A percentile compares a stretch with the other conserved stretches of the same genome.
These are phyloP conservation scores for Macrophomina phaseolina DNA, from an alignment of 2,329 filamentous ascomycete species.

Conservation along the genomic window DNA sequence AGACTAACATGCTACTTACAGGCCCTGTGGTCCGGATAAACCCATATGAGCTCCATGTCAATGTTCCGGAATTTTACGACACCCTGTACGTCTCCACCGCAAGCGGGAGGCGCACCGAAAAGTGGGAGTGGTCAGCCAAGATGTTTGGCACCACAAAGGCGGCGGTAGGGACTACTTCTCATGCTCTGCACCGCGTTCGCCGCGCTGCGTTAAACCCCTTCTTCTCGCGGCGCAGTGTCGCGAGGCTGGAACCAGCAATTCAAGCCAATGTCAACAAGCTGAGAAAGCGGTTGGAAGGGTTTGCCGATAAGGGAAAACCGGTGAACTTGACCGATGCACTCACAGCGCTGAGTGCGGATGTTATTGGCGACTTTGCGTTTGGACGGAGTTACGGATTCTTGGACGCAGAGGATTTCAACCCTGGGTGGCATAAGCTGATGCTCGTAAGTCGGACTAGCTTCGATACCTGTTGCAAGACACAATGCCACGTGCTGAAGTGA, in stretches of 20 bases:
- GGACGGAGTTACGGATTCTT: slow-evolving; percentile 34
- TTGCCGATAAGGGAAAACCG: slow-evolving; percentile 25
- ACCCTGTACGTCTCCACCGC: slow-evolving; percentile 39
- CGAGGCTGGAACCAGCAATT: slow-evolving; percentile 33
- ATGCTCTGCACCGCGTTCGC: slow-evolving; percentile 42
- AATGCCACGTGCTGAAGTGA: not conserved
- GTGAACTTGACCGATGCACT: slow-evolving; percentile 35
- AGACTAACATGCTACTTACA: slow-evolving; percentile 2
- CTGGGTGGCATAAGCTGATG: slow-evolving; percentile 33
- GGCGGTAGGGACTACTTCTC: slow-evolving; percentile 33
- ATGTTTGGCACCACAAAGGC: slow-evolving; percentile 37
- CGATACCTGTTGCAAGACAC: not conserved
- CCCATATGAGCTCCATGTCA: slow-evolving; percentile 34
- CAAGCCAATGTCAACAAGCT: slow-evolving; percentile 30
- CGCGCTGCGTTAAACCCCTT: slow-evolving; percentile 42
- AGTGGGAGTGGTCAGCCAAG: slow-evolving; percentile 33
- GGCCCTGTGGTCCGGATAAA: slow-evolving; percentile 36
- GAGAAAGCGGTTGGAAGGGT: slow-evolving; percentile 27
- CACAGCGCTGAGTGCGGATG: slow-evolving; percentile 30
- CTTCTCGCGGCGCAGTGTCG: slow-evolving; percentile 40
- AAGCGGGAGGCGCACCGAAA: slow-evolving; percentile 33
- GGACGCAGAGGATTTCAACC: slow-evolving; percentile 31
- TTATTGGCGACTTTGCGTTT: slow-evolving; percentile 31
- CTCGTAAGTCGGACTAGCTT: slow-evolving; percentile 23
- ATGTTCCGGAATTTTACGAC: slow-evolving; percentile 36